Conservation (phyloP, 108 stramenopile species). For the Pseudonitzschia multiseries region DNA sequence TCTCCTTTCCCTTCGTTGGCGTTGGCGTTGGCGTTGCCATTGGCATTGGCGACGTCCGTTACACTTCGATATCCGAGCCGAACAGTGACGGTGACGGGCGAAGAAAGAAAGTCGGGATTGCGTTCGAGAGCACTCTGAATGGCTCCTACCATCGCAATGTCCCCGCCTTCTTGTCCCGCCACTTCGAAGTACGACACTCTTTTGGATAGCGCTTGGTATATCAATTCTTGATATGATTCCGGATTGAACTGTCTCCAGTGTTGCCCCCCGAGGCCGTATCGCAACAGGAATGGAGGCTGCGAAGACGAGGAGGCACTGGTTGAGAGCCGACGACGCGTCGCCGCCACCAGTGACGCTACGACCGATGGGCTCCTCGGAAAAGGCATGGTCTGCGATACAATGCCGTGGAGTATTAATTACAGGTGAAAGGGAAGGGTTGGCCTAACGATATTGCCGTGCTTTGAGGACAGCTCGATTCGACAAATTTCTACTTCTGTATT, state of each 20-base stretch:
- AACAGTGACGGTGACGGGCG: conserved; percentile 38
- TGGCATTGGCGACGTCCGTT: background rate
- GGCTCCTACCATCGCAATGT: conserved; percentile 39
- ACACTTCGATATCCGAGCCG: conserved; percentile 73
- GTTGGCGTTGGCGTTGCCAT: background rate
- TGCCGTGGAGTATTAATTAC: background rate
- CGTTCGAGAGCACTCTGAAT: conserved; percentile 31
- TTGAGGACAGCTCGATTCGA: too few species aligned
- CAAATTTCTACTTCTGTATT: too few species aligned
- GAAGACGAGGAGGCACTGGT: background rate
- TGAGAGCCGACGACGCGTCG: background rate
- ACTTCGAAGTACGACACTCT: conserved; percentile 40
- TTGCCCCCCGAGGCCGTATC: conserved; percentile 46
- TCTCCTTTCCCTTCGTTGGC: background rate
- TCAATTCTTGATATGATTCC: conserved; percentile 33
- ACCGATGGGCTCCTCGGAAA: background rate
- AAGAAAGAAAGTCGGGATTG: conserved; percentile 23
- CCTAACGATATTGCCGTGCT: too few species aligned
- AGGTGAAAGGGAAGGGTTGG: too few species aligned
- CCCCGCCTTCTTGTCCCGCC: conserved; percentile 59
- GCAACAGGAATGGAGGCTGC: conserved; percentile 16
- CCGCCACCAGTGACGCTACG: background rate
- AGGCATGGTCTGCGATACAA: background rate
- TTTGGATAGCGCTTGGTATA: conserved; percentile 34
- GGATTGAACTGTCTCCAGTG: conserved; percentile 42